Base-by-base conservation (phyloP, 2,329 filamentous ascomycete genomes). In the Monilinia fructigena region DNA sequence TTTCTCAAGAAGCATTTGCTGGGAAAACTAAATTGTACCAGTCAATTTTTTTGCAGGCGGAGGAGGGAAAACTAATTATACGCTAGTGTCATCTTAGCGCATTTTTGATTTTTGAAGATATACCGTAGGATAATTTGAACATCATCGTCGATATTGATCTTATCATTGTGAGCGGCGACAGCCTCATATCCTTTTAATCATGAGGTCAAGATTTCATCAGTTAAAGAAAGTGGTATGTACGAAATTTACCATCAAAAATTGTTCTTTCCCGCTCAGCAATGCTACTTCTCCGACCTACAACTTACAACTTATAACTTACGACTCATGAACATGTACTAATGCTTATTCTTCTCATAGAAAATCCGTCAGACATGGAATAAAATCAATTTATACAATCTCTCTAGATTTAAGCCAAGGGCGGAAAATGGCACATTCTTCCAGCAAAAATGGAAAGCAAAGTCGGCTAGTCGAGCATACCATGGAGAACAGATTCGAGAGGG, bases 351-450 rank as follows among this genome's bases (percentile, higher is more conserved):
- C 55, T 64, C 77, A 23, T 28, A 98, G 93, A 96, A 92, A 90
- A 78, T 97, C 78, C 90, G 94, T 75, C 91, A 95, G 82, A 92
- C 93, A 82, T 97, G 94, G 95, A 96, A 92, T 83, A 96, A 97
- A 82, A 93, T 92, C 83, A 97, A 96, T 77, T 84, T 99, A 70
- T 99, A 91, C 86, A 97, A 97, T 80, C 81, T 99, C 71, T 80
- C 82, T 61, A 84, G 85, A 72, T 75, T 85, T 45, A 79, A 74
- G 54, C 75, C 78, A 2, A 85, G 83, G 69, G 74, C 76, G 42
- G 75, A 71, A 26, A 74, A 72, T 61, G 79, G 80, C 69, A 97
- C 93, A 55, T 96, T 95, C 81, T 99, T 96, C 85, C 94, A 98
- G 83, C 94, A 98, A 80, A 99, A 99, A 89, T 99, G 94, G 94